These are phyloP conservation scores for Oryza rufipogon DNA, from an alignment of 176 grass and related monocot species.

Conservation along the genomic window DNA sequence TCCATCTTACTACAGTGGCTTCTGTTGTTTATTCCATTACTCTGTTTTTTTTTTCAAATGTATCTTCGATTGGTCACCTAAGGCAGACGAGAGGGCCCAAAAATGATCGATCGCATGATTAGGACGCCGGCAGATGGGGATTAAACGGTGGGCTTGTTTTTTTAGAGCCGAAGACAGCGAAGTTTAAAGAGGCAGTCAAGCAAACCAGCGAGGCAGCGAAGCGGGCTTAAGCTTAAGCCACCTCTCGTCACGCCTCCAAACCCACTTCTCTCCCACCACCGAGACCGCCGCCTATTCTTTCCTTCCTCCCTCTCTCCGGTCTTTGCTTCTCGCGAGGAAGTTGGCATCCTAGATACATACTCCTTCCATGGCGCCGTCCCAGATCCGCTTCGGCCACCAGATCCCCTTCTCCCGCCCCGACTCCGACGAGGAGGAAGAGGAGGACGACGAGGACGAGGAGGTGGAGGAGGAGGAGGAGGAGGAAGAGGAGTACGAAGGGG, in stretches of 20 bases:
- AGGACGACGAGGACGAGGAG: conserved; percentile 1
- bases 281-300: conserved; percentile 11
- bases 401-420: conserved; percentile 45
- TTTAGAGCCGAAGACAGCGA: not conserved
- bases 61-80: too few species aligned
- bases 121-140: not conserved
- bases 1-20: too few species aligned
- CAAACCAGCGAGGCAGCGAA: not conserved
- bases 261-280: conserved; percentile 43
- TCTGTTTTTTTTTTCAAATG: too few species aligned
- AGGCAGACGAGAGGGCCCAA: too few species aligned
- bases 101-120: conserved; percentile 16
- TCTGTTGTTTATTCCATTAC: too few species aligned
- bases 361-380: conserved; percentile 65
- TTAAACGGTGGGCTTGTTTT: not conserved
- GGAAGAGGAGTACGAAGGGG: conserved; percentile 25
- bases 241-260: conserved; percentile 44
- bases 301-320: not conserved
- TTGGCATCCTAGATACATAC: conserved; percentile 15
- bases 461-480: conserved; percentile 34
- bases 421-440: conserved; percentile 51
- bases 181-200: conserved; percentile 17
- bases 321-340: conserved; percentile 37
- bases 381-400: conserved; percentile 67
- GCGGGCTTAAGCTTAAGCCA: not conserved